Base-by-base conservation (phyloP, 1,284 basidiomycete species). In the Coriolopsis trogii region DNA sequence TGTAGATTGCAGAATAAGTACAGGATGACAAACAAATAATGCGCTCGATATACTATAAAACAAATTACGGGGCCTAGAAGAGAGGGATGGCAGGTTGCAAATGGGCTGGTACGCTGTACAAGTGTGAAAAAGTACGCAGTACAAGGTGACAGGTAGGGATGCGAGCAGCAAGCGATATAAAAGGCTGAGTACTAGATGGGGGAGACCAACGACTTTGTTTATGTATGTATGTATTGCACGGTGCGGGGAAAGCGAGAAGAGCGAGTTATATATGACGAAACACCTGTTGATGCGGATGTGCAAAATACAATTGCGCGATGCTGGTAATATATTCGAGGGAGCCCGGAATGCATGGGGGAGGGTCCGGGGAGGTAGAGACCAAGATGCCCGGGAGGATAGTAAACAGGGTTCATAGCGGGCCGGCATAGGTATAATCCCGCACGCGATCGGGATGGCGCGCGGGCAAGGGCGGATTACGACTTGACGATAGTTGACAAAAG, bases 231-330 rank as follows among this genome's bases (percentile, higher is more conserved):
- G 47, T 60, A 46, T 49, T 46, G 58, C 54, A 51, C 31, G 48
- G 52, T 49, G 56, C 59, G 52, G 54, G 44, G 62, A 67, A 62
- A 67, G 65, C 63, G 59, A 62, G 60, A 66, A 63, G 60, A 76
- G 75, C 70, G 70, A 76, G 53, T 51, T 55, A 56, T 56, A 45
- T 70, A 71, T 60, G 69, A 65, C 67, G 73, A 52, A 53, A 59
- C 55, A 59, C 58, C 58, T 59, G 55, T 51, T 76, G 53, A 61
- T 84, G 82, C 79, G 75, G 65, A 73, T 75, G 74, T 78, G 79
- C 80, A 81, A 78, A 83, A 82, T 86, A 85, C 84, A 86, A 80
- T 65, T 84, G 81, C 74, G 74, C 70, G 67, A 67, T 76, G 74
- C 72, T 76, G 74, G 62, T 67, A 66, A 63, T 69, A 66, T 67